Evolutionary conservation across 164 flowering plant genomes (phyloP), one percentile per base, ranked within the genome.

Genomic region (Nymphaea thermarum): DNA sequence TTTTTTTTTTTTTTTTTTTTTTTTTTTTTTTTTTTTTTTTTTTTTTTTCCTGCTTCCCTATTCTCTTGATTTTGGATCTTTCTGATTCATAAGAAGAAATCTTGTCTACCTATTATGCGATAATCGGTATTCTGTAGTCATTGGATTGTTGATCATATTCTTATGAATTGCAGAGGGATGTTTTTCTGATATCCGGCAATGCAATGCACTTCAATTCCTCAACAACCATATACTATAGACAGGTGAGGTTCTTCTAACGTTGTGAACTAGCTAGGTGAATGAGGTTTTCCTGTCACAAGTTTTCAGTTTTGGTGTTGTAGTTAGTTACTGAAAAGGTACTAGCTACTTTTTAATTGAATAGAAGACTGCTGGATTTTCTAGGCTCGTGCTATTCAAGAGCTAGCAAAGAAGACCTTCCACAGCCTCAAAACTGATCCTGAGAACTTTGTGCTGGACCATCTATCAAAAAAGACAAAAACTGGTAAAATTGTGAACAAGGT

Each of bases 151-250:
- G 57, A 51, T 51, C 4, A 51, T 51, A 8, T 10, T 60, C 61
- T 68, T 55, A 61, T 36, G 65, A 17, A 18, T 64, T 63, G 71
- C 91, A 90, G 96, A 79, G 74, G 69, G 96, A 90, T 71, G 79
- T 73, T 62, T 83, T 83, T 73, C 66, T 90, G 67, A 86, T 90
- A 67, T 70, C 81, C 25, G 65, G 70, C 74, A 90, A 90, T 73
- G 96, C 94, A 14, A 86, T 88, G 96, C 83, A 74, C 73, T 90
- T 85, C 67, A 88, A 90, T 74, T 72, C 86, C 53, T 67, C 90
- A 16, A 53, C 68, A 18, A 83, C 87, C 65, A 67, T 81, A 18
- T 85, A 77, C 55, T 90, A 77, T 77, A 86, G 81, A 74, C 88
- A 87, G 89, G 96, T 90, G 75, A 15, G 68, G 7, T 11, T 17